Base-by-base conservation (phyloP, 805 yeast species). In the Saccharomycopsis sp. region DNA sequence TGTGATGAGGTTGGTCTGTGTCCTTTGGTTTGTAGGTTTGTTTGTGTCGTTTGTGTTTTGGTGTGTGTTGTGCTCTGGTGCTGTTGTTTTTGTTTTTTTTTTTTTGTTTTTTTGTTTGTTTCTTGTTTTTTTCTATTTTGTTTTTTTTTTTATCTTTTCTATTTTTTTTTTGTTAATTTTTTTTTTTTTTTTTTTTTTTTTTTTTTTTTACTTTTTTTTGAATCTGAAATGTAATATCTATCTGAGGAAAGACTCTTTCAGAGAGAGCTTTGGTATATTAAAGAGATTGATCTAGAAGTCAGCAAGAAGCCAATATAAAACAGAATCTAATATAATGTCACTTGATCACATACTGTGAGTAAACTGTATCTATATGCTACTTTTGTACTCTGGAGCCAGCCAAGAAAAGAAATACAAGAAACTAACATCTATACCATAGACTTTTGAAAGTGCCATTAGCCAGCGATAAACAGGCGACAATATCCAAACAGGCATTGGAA, bases 391-490 rank as follows among this genome's bases (percentile, higher is more conserved):
- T 29, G 9, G 5, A 29, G 5, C 38, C 38, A 29, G 5, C 5
- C 5, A 29, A 29, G 38, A 5, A 29, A 29, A 12, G 38, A 29
- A 12, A 12, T 12, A 29, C 9, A 29, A 29, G 5, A 12, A 29
- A 29, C 38, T 29, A 29, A 29, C 38, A 29, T n/a, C n/a, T 5
- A 29, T 7, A 12, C 9, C 12, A 44, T 44, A 62, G 70, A 62
- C 63, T 68, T 47, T 68, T 84, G 34, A 67, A 67, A 22, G 73
- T 87, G 5, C 92, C 92, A n/a, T 84, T 87, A 64, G 76, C 74
- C 57, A 72, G 72, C 2, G 68, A 62, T 1, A 64, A 69, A 35
- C 89, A 86, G 65, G 89, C 92, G 0, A 52, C 52, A 3, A 80
- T 85, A 9, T 87, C 88, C 2, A 62, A 69, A 34, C 70, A 72